phyloP scores from a whole-genome alignment of 495 filamentous ascomycete genomes.

The Cudoniella acicularis region DNA sequence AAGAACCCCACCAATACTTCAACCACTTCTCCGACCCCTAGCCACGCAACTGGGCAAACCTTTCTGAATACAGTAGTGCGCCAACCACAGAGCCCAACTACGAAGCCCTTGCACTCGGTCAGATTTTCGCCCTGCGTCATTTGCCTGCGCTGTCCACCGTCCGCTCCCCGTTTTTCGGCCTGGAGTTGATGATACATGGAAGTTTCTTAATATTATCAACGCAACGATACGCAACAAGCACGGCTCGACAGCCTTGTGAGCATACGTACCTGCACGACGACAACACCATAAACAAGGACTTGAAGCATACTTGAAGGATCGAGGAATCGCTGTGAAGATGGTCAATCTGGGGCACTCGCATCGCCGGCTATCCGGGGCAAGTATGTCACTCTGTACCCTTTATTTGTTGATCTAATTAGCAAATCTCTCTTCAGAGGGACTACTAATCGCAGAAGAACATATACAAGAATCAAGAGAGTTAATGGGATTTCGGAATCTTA shows the following conservation, averaged over 20 bases:
- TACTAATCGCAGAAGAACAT: background rate
- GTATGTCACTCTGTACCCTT: constrained; percentile 9
- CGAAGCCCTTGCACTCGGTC: background rate
- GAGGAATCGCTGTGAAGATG: constrained; percentile 15
- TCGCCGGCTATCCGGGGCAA: constrained; percentile 27
- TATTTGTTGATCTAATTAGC: background rate
- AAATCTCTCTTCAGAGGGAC: background rate
- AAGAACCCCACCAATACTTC: no score
- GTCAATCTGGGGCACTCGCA: constrained; percentile 22
- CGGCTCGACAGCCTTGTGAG: no score
- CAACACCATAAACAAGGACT: background rate
- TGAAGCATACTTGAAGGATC: background rate
- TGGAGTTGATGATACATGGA: background rate
- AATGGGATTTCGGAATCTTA: constrained; percentile 18
- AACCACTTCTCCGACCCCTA: no score
- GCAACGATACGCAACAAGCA: no score
- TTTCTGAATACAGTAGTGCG: no score
- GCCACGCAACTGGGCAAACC: no score
- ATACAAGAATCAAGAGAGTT: background rate
- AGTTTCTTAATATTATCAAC: background rate
- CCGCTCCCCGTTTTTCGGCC: background rate
- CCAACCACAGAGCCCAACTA: background rate
- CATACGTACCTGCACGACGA: background rate
- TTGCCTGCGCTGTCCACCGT: background rate
- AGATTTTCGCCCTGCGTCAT: background rate